Evolutionary conservation across 495 filamentous ascomycete species (phyloP), one percentile per base, ranked within the genome.

Genomic region (Lasiosphaeria ovina): DNA sequence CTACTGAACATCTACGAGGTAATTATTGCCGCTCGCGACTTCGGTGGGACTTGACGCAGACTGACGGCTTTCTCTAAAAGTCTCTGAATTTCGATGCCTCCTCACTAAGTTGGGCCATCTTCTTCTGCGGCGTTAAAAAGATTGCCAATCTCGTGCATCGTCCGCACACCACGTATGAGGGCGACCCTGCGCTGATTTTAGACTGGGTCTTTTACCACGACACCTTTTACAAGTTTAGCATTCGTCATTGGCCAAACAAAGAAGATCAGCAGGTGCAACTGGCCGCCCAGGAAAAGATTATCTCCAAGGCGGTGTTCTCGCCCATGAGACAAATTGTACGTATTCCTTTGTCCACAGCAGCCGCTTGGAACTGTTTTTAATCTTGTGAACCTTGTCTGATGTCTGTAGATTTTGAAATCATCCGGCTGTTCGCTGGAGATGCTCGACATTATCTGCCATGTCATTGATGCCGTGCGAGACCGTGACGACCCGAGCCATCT

Each of bases 121-220:
- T 65, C 55, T 61, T 67, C 14, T 59, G 51, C 34, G 65, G 65
- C 34, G 52, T 35, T 40, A 67, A 64, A 35, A 57, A 54, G 35
- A 56, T 67, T 38, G 58, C 45, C 31, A 60, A 59, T n/a, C 35
- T 57, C 16, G 10, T 60, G 4, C 52, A 60, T 38, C 51, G 32
- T 3, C 55, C 55, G 8, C 50, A 62, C 31, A 35, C 32, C 10
- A 62, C 57, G 3, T 61, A 62, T 38, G 56, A 61, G 4, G 63
- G 65, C 10, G 65, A 67, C 34, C 58, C 48, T 35, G 59, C 60
- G 3, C 55, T 67, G 24, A 59, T 67, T 10, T 55, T 67, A 14
- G 65, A 67, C 55, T 67, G 65, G 65, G 44, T 67, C 11, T 65
- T 64, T 38, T 67, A 64, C 47, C 65, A 67, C 33, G 62, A 64